phyloP scores from a whole-genome alignment of 306 rosid species.

The Mucuna pruriens region DNA sequence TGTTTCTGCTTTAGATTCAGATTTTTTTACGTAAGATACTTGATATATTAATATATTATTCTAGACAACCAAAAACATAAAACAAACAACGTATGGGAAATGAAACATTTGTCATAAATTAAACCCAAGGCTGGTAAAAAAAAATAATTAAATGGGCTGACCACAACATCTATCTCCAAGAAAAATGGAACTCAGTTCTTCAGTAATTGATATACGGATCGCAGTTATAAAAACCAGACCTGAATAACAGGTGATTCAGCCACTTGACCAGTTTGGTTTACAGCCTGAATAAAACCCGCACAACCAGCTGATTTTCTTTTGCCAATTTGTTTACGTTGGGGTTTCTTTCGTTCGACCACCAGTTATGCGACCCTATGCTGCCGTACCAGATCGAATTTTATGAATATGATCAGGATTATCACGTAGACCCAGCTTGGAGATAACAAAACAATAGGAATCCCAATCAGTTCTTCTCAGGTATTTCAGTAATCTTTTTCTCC shows the following conservation, averaged over 20 bases:
- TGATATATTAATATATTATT: conserved; percentile 24
- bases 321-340: not conserved
- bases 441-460: conserved; percentile 90
- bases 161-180: conserved; percentile 5
- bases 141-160: conserved; percentile 14
- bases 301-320: not conserved
- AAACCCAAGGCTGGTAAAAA: conserved; percentile 15
- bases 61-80: not conserved
- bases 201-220: conserved; percentile 40
- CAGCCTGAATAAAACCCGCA: not conserved
- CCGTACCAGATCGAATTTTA: not conserved
- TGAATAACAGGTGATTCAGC: not conserved
- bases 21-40: not conserved
- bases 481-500: conserved; percentile 77
- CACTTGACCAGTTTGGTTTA: conserved; percentile 19
- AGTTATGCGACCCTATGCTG: not conserved
- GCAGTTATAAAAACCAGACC: not conserved
- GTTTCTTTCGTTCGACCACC: not conserved
- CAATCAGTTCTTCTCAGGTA: conserved; percentile 93
- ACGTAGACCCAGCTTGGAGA: conserved; percentile 79
- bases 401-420: conserved; percentile 73
- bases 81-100: conserved; percentile 14
- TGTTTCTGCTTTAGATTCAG: not conserved
- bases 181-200: conserved; percentile 6
- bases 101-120: not conserved